Conservation (phyloP, 345 rosid genomes). For the Sisymbrium irio region DNA sequence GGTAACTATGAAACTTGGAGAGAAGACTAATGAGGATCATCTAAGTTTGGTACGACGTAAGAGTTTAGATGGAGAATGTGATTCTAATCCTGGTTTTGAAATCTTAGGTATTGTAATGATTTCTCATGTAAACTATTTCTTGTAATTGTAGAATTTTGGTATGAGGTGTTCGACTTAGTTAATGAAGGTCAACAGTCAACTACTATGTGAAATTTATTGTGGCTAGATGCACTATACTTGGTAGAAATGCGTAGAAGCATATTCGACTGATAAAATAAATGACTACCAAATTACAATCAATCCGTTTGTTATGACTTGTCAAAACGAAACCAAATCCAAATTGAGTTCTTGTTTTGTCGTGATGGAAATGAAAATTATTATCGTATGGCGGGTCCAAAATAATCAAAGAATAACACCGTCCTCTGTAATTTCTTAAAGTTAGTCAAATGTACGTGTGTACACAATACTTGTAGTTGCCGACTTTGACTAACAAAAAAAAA, state of each 20-base stretch:
- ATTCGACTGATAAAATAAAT: background rate
- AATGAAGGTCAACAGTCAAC: slow-evolving; percentile 1
- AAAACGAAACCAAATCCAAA: slow-evolving; percentile 16
- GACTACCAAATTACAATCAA: background rate
- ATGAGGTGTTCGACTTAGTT: background rate
- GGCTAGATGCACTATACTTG: background rate
- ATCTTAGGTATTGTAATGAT: slow-evolving; percentile 2
- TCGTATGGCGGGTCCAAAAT: background rate
- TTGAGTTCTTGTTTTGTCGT: slow-evolving; percentile 7
- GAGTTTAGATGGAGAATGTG: slow-evolving; percentile 13
- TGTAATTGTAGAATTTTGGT: slow-evolving; percentile 26
- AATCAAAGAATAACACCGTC: background rate
- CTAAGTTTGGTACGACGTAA: background rate
- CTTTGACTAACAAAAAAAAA: slow-evolving; percentile 3
- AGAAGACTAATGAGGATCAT: background rate
- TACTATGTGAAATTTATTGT: background rate
- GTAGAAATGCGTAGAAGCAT: background rate
- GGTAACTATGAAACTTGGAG: slow-evolving; percentile 12
- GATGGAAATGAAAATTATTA: background rate
- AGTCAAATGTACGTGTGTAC: slow-evolving; percentile 15
- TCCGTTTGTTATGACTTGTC: background rate
- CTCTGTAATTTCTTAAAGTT: background rate
- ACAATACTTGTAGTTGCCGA: slow-evolving; percentile 22
- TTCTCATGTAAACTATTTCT: slow-evolving; percentile 21
- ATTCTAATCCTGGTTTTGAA: background rate